phyloP scores from a whole-genome alignment of 2,329 filamentous ascomycete genomes.

The Teratosphaeria pseudoeucalypti region DNA sequence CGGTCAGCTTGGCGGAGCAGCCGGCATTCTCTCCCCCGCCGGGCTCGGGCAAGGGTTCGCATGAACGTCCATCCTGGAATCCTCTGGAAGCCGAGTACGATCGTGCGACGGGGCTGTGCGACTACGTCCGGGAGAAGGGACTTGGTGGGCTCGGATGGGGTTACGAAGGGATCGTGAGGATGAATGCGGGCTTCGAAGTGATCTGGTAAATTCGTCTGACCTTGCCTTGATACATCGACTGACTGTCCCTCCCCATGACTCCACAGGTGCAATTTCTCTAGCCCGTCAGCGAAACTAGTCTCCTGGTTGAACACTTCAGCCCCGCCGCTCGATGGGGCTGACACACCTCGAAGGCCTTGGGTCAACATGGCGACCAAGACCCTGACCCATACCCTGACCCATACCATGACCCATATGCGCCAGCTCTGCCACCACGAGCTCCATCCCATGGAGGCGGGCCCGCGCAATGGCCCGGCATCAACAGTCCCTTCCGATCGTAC shows the following conservation, averaged over 20 bases:
- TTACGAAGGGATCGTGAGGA: conserved; percentile 49
- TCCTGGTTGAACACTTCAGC: conserved; percentile 39
- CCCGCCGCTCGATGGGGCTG: conserved; percentile 17
- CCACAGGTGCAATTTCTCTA: conserved; percentile 46
- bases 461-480: neutral
- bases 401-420: neutral
- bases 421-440: neutral
- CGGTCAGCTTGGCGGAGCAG: conserved; percentile 28
- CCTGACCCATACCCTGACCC: neutral
- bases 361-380: neutral
- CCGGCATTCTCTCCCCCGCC: conserved; percentile 10
- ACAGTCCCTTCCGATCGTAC: conserved; percentile 1
- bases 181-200: conserved; percentile 60
- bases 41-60: conserved; percentile 1
- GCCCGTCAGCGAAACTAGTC: conserved; percentile 34
- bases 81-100: conserved; percentile 38
- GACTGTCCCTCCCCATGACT: neutral
- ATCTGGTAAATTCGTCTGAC: conserved; percentile 36
- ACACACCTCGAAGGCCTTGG: neutral
- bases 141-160: conserved; percentile 39
- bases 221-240: neutral
- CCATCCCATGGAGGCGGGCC: neutral
- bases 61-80: conserved; percentile 14
- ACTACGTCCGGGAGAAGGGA: conserved; percentile 32
- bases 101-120: conserved; percentile 38